These are phyloP conservation scores for Antrodiella citrinella DNA, from an alignment of 768 basidiomycete genomes.

Conservation along the genomic window DNA sequence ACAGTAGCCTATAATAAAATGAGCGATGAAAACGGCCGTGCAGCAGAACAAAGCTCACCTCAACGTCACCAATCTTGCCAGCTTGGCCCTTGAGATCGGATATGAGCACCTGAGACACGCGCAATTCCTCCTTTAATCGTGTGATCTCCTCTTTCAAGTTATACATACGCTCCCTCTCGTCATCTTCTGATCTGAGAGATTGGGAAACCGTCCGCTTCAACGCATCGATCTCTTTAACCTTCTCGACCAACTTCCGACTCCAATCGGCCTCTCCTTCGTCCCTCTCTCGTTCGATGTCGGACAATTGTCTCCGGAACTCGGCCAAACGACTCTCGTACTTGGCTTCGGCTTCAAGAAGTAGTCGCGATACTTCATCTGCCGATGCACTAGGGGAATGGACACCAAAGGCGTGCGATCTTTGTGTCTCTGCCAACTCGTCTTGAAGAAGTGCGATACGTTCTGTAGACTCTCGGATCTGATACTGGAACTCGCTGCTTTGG, in stretches of 20 bases:
- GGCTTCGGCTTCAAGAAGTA: slow-evolving; percentile 65
- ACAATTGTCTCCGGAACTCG: slow-evolving; percentile 60
- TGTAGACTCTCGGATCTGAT: slow-evolving; percentile 73
- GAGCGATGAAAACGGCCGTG: background rate
- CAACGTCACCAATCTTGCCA: slow-evolving; percentile 43
- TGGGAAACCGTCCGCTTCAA: slow-evolving; percentile 52
- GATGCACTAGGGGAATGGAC: slow-evolving; percentile 40
- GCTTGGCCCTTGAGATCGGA: slow-evolving; percentile 46
- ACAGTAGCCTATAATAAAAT: slow-evolving; percentile 29
- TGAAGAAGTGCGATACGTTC: slow-evolving; percentile 65
- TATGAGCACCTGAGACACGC: slow-evolving; percentile 41
- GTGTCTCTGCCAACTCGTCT: slow-evolving; percentile 62
- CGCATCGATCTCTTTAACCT: slow-evolving; percentile 69
- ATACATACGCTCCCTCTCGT: slow-evolving; percentile 42
- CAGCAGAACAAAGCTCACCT: slow-evolving; percentile 39
- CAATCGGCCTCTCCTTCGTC: slow-evolving; percentile 85
- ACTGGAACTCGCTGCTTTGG: slow-evolving; percentile 78
- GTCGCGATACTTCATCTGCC: slow-evolving; percentile 57
- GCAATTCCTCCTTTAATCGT: slow-evolving; percentile 39
- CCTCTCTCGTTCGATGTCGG: slow-evolving; percentile 70
- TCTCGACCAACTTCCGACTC: slow-evolving; percentile 76
- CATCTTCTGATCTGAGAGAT: slow-evolving; percentile 50
- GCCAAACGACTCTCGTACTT: slow-evolving; percentile 71
- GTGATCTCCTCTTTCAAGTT: slow-evolving; percentile 50
- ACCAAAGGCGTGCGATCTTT: slow-evolving; percentile 44